These are phyloP conservation scores for Trichosphaerium sp. DNA, from an alignment of 78 protist species.

Conservation along the genomic window DNA sequence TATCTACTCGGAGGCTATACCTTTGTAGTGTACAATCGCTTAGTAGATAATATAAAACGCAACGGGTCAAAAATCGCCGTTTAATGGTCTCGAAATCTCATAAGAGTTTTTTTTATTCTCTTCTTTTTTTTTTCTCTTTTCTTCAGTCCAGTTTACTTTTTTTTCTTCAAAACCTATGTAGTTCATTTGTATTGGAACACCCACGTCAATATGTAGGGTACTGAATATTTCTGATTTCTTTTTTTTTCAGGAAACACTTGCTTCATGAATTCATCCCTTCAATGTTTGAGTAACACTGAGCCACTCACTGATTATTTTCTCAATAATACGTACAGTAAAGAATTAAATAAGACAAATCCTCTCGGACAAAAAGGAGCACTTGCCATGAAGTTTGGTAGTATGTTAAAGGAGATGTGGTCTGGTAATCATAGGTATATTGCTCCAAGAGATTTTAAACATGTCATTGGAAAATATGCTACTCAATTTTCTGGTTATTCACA, in stretches of 20 bases:
- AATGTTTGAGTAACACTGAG: conserved; percentile 38
- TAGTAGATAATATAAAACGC: too few relatives aligned
- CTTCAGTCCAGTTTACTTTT: too few relatives aligned
- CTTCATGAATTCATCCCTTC: conserved; percentile 73
- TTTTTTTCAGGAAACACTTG: conserved; percentile 75
- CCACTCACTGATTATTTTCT: conserved; percentile 44
- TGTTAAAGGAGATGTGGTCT: conserved; percentile 40
- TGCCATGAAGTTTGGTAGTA: not conserved
- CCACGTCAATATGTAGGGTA: too few relatives aligned
- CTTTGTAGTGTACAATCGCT: too few relatives aligned
- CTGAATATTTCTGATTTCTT: not conserved
- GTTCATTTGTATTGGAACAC: too few relatives aligned
- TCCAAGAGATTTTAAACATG: conserved; percentile 23
- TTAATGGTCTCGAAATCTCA: too few relatives aligned
- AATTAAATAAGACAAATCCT: not conserved
- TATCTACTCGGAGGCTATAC: too few relatives aligned
- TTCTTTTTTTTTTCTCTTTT: too few relatives aligned
- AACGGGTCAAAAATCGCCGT: too few relatives aligned
- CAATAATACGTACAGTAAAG: not conserved
- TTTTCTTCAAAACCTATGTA: too few relatives aligned
- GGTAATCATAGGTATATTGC: conserved; percentile 10
- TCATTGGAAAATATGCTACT: conserved; percentile 39
- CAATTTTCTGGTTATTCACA: conserved; percentile 65
- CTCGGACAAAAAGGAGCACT: not conserved
- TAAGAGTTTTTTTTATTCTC: too few relatives aligned